Conservation (phyloP, 106 monocot genomes). For the Platanthera guangdongensis region DNA sequence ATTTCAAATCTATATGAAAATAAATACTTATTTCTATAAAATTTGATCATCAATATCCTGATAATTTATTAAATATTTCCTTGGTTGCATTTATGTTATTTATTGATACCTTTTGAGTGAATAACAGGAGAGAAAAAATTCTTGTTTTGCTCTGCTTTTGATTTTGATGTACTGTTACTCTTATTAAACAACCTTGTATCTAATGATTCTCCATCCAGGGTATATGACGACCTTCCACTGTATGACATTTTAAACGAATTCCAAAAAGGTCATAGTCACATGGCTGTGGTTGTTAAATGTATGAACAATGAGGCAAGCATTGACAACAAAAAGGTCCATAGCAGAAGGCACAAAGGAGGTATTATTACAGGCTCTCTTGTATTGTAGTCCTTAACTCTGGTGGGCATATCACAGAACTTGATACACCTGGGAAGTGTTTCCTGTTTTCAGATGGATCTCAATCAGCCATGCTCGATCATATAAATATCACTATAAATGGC, state of each 20-base stretch:
- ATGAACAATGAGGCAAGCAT: conserved; percentile 22
- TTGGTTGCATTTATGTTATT: neutral
- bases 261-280: conserved; percentile 94
- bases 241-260: conserved; percentile 95
- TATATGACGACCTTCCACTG: conserved; percentile 77
- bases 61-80: neutral
- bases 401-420: neutral
- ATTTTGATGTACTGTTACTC: neutral
- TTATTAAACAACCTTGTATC: neutral
- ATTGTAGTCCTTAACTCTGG: neutral
- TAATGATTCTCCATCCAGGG: conserved; percentile 39
- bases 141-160: neutral
- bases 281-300: conserved; percentile 83
- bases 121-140: neutral
- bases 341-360: neutral
- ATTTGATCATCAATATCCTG: neutral
- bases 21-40: neutral
- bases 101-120: neutral
- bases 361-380: neutral
- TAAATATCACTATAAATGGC: conserved; percentile 20
- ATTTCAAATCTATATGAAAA: neutral
- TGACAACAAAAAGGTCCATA: conserved; percentile 19
- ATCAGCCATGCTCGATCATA: conserved; percentile 27
- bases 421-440: conserved; percentile 2
- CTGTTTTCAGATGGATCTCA: conserved; percentile 39